phyloP scores from a whole-genome alignment of 768 basidiomycete species.

The Rhizopogon roseolus region DNA sequence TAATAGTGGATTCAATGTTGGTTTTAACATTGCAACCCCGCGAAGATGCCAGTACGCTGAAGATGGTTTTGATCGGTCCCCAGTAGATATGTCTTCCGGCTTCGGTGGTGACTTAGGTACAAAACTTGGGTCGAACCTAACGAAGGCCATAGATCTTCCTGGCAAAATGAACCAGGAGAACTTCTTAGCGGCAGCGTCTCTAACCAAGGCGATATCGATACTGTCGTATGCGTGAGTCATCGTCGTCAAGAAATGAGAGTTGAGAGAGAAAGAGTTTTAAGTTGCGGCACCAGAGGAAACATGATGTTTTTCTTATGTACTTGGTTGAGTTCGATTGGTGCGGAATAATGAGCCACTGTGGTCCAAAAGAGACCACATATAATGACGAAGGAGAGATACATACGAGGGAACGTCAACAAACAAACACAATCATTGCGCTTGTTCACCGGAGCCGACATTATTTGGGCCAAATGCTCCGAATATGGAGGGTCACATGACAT shows the following conservation, averaged over 20 bases:
- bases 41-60: background rate
- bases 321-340: too few species aligned
- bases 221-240: background rate
- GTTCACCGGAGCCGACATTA: too few species aligned
- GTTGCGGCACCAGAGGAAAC: background rate
- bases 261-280: background rate
- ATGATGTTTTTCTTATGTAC: background rate
- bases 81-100: background rate
- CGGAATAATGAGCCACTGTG: background rate
- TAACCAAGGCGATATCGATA: background rate
- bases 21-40: background rate
- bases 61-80: background rate
- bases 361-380: background rate
- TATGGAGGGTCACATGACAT: too few species aligned
- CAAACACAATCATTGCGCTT: too few species aligned
- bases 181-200: background rate
- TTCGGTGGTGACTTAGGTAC: background rate
- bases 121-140: background rate
- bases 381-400: too few species aligned
- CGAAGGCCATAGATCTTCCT: background rate
- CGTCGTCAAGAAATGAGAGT: background rate
- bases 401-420: too few species aligned
- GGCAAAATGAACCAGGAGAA: background rate
- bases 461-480: too few species aligned
- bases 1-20: background rate